Base-by-base conservation (phyloP, 2,329 filamentous ascomycete species). In the Xylaria sp. region DNA sequence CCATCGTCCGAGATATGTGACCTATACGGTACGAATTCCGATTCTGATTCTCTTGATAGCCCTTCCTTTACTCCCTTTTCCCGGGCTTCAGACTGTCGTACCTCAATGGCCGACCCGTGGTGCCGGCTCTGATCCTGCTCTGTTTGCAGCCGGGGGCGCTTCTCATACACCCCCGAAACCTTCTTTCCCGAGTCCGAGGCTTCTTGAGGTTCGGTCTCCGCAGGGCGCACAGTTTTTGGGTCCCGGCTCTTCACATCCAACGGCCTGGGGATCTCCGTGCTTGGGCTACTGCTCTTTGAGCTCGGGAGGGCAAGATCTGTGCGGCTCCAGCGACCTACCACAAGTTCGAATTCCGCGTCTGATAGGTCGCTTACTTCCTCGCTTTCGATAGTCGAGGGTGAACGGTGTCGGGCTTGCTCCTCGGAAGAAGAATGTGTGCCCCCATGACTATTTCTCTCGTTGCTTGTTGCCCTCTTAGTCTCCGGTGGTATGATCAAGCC, bases 221-320 rank as follows among this genome's bases (percentile, higher is more conserved):
- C n/a, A 2, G 52, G 15, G 2, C 30, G 43, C 1, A 12, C 18
- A 6, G 25, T 15, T 2, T 7, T 25, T 5, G 43, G 30, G 20
- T 39, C 28, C 23, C 36, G 46, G 6, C 36, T 13, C 53, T 30
- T 41, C 13, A 20, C 20, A 13, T 23, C 41, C 10, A 50, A 32
- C 6, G 52, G 30, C 32, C 30, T 25, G 18, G 41, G 45, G 3
- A 30, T n/a, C 6, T n/a, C 55, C 9, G 23, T 18, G n/a, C 39
- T 60, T 0, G 56, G 61, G 12, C 34, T 58, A 15, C 43, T 64
- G n/a, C 53, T 67, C 13, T 59, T 30, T 18, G 25, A 30, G 7
- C 60, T 55, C 12, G 53, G 45, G 5, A 25, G 52, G 28, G 45
- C n/a, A 2, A 55, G 28, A 13, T 50, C 30, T 8, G 46, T 55